These are phyloP conservation scores for Mortierella sp. DNA, from an alignment of 371 early-diverging fungal genomes.

Conservation along the genomic window DNA sequence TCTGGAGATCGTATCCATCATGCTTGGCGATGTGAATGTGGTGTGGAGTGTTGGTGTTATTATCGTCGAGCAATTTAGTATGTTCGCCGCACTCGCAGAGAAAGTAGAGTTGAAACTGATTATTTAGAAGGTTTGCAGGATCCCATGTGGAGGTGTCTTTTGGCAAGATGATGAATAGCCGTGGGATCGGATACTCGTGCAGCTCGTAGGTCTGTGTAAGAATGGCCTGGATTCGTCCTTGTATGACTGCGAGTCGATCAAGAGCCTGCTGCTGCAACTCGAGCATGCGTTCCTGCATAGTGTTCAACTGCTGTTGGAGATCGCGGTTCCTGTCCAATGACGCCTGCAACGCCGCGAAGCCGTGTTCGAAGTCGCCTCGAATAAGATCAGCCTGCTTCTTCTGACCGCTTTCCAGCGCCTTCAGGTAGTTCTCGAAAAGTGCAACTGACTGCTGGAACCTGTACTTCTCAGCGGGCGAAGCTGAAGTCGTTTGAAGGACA, in stretches of 20 bases:
- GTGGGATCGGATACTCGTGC: slow-evolving; percentile 21
- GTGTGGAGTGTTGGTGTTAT: neutral
- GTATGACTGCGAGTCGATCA: slow-evolving; percentile 9
- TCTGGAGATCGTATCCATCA: slow-evolving; percentile 15
- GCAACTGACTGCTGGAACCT: slow-evolving; percentile 8
- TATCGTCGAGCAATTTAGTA: neutral
- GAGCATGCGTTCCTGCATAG: neutral
- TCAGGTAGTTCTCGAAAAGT: neutral
- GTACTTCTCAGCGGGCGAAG: neutral
- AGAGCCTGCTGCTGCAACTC: slow-evolving; percentile 14
- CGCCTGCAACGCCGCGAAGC: slow-evolving; percentile 11
- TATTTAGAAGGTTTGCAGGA: neutral
- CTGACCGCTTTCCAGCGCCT: neutral
- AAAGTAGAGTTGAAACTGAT: slow-evolving; percentile 21
- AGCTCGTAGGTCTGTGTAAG: slow-evolving; percentile 18
- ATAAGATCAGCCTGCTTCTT: slow-evolving; percentile 15
- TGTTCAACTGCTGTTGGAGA: neutral
- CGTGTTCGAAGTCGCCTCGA: slow-evolving; percentile 12
- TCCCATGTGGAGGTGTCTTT: slow-evolving; percentile 4
- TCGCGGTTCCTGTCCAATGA: slow-evolving; percentile 2
- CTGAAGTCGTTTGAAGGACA: slow-evolving; percentile 6
- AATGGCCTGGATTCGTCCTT: slow-evolving; percentile 15
- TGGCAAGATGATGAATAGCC: slow-evolving; percentile 19
- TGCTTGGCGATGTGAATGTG: slow-evolving; percentile 20
- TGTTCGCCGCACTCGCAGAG: slow-evolving; percentile 29